Base-by-base conservation (phyloP, 2,329 filamentous ascomycete genomes). In the Colletotrichum sublineola region DNA sequence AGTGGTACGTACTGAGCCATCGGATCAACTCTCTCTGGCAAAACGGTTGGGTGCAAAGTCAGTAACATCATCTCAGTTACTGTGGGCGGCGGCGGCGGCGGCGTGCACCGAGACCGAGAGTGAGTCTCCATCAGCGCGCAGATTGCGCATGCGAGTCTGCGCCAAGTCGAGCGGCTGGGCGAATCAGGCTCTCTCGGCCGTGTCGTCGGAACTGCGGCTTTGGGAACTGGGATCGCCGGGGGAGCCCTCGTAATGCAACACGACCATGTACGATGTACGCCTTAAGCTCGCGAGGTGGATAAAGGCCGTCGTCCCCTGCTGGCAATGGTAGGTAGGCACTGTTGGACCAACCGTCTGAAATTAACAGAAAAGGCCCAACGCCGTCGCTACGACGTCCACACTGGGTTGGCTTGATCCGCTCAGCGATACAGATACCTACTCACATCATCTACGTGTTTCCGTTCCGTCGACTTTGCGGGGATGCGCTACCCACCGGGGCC, bases 81-180 rank as follows among this genome's bases (percentile, higher is more conserved):
- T 24, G 24, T 24, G 24, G 33, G 8, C 8, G 33, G 33, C 33
- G 33, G 33, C 8, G 33, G 33, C 33, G 33, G 24, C 24, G 24
- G 24, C 24, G 24, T 24, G 24, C 36, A 64, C 36, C 8, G 24
- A 64, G 33, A 64, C 38, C 9, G 24, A 64, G 42, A 24, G 18
- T 50, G 44, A 53, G 48, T 46, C 63, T 56, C 63, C 63, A 68
- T 58, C 58, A 46, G 57, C 44, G 38, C 24, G 63, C 68, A 71
- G 68, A 67, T 61, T 57, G 67, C 56, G 40, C 63, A 66, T 70
- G 67, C 55, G 29, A 58, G 53, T 33, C 67, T 69, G 67, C 62
- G 44, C 53, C 62, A 36, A 42, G 64, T 52, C 52, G 14, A 67
- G 42, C 57, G 57, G 31, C 20, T 52, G 33, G 46, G 42, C 68